phyloP scores from a whole-genome alignment of 768 basidiomycete species.

The Pleurotus citrinopileatus region DNA sequence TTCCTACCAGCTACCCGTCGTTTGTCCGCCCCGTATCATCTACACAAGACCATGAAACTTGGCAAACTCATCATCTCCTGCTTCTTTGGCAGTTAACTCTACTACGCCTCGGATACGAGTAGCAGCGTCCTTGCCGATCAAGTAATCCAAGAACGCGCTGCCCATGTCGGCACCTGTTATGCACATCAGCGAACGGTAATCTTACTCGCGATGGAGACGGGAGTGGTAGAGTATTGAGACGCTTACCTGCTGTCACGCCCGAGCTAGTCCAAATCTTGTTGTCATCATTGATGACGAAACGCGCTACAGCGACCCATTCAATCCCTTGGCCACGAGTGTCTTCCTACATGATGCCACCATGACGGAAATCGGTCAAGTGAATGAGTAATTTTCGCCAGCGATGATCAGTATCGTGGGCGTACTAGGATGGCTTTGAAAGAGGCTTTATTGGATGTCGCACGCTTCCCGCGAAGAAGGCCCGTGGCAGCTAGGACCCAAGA shows the following conservation, averaged over 20 bases:
- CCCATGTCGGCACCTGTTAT: conserved; percentile 24
- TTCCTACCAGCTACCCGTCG: too few relatives aligned
- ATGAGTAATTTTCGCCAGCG: too few relatives aligned
- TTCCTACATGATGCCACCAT: conserved; percentile 14
- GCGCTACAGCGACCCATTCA: conserved; percentile 32
- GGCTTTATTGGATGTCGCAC: conserved; percentile 36
- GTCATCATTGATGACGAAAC: conserved; percentile 33
- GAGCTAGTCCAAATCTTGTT: conserved; percentile 37
- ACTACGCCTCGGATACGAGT: conserved; percentile 15
- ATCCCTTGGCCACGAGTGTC: conserved; percentile 22
- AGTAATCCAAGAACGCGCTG: conserved; percentile 29
- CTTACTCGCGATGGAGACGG: too few relatives aligned
- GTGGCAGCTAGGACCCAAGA: conserved; percentile 28
- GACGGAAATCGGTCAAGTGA: too few relatives aligned
- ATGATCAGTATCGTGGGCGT: too few relatives aligned
- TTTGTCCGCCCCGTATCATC: too few relatives aligned
- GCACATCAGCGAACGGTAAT: too few relatives aligned
- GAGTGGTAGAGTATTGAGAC: too few relatives aligned
- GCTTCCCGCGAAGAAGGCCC: conserved; percentile 28
- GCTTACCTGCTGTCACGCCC: conserved; percentile 33
- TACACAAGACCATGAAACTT: conserved; percentile 19
- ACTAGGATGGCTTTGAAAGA: conserved; percentile 24
- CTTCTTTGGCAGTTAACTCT: conserved; percentile 18
- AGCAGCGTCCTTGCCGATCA: conserved; percentile 21
- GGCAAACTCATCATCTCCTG: conserved; percentile 26